A percentile compares a stretch with the other conserved stretches of the same genome.
phyloP scores from a whole-genome alignment of 2,329 filamentous ascomycete species.

The Moelleriella libera region DNA sequence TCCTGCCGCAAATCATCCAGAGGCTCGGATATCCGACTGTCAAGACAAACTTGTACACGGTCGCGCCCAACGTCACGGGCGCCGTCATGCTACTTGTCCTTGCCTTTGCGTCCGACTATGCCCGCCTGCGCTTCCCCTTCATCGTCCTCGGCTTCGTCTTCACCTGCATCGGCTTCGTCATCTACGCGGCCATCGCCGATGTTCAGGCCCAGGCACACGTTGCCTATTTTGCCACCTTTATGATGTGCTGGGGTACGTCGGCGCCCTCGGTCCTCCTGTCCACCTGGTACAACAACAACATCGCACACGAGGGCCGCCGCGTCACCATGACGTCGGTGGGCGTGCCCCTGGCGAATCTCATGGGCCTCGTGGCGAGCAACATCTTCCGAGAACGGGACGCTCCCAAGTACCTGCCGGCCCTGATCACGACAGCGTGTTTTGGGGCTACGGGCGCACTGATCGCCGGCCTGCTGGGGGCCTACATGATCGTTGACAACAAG shows the following conservation, averaged over 20 bases:
- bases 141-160: slow-evolving; percentile 60
- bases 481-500: slow-evolving; percentile 43
- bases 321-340: slow-evolving; percentile 57
- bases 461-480: slow-evolving; percentile 39
- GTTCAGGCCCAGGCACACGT: slow-evolving; percentile 46
- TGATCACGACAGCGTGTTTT: slow-evolving; percentile 52
- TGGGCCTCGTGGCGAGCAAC: slow-evolving; percentile 57
- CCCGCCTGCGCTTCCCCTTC: slow-evolving; percentile 57
- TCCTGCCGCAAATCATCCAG: slow-evolving; percentile 40
- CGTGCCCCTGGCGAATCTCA: slow-evolving; percentile 62
- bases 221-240: slow-evolving; percentile 64
- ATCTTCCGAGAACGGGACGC: slow-evolving; percentile 52
- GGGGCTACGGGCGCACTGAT: slow-evolving; percentile 44
- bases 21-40: slow-evolving; percentile 32
- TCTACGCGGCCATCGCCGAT: slow-evolving; percentile 57
- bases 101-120: slow-evolving; percentile 55
- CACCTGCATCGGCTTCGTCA: slow-evolving; percentile 65
- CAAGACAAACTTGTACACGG: slow-evolving; percentile 66
- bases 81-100: slow-evolving; percentile 59
- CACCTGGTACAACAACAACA: slow-evolving; percentile 67
- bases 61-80: slow-evolving; percentile 65
- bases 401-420: slow-evolving; percentile 51
- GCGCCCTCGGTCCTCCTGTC: slow-evolving; percentile 58
- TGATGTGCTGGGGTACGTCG: slow-evolving; percentile 72
- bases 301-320: slow-evolving; percentile 61